Base-by-base conservation (phyloP, 2,329 filamentous ascomycete species). In the Pyrenochaeta sp. region DNA sequence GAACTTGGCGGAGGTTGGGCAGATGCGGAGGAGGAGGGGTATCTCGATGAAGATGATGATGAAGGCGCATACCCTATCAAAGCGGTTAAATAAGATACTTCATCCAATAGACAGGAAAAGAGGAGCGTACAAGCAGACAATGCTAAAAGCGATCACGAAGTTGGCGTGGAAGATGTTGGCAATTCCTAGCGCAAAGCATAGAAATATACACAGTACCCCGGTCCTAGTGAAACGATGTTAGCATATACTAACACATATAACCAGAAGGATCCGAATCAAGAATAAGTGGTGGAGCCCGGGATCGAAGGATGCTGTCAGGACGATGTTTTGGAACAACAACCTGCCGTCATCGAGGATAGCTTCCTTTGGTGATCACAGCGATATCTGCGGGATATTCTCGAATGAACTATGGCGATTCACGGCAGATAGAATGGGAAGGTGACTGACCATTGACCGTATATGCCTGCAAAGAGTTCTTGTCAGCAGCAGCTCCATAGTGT, bases 21-120 rank as follows among this genome's bases (percentile, higher is more conserved):
- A 99, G 81, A 99, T 97, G 78, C 95, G 91, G 58, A 99, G 88
- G 52, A 99, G 90, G 54, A 98, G 88, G 23, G 95, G 95, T 15
- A 99, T 89, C 77, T 99, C 80, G 63, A 82, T 79, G 70, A 82
- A 82, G 67, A 82, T 74, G 66, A 82, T 79, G 64, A 82, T 69
- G 73, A 82, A 81, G 51, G 78, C 64, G 62, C 68, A 81, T 44
- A 80, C 69, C 61, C 82, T 82, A 67, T 35, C 18, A 12, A 7
- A 32, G 3, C 5, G 29, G 17, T 41, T 65, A 49, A 64, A 59
- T 23, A 15, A n/a, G 2, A 10, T n/a, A 12, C 4, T 14, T 21
- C 23, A 14, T 41, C 20, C 45, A 43, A 45, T 29, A 27, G 29
- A 6, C 17, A 20, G 15, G 12, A 23, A 20, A 27, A 12, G 12